phyloP scores from a whole-genome alignment of 805 yeast genomes.

The Metschnikowia baotianmanensis region DNA sequence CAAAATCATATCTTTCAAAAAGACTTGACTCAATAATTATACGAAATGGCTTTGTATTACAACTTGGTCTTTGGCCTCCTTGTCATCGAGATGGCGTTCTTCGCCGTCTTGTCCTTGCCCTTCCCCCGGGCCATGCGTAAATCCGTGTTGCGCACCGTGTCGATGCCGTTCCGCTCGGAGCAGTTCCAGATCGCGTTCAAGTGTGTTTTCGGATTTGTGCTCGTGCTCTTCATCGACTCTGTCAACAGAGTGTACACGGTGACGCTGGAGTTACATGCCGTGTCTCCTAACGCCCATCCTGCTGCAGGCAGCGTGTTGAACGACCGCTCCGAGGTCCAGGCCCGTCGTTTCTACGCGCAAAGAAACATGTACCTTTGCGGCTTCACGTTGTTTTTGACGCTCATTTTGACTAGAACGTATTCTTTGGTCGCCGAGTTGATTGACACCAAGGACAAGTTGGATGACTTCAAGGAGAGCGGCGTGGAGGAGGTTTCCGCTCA shows the following conservation, averaged over 20 bases:
- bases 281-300: constrained; percentile 19
- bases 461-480: constrained; percentile 28
- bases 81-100: constrained; percentile 72
- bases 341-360: constrained; percentile 92
- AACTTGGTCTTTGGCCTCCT: constrained; percentile 69
- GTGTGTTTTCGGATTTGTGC: constrained; percentile 79
- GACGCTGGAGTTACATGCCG: constrained; percentile 53
- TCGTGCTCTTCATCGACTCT: constrained; percentile 82
- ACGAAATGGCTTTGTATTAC: constrained; percentile 42
- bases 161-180: constrained; percentile 67
- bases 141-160: constrained; percentile 58
- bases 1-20: background rate
- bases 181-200: constrained; percentile 75
- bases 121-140: constrained; percentile 73
- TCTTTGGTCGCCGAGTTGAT: constrained; percentile 72
- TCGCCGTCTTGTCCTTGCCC: constrained; percentile 80
- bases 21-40: background rate
- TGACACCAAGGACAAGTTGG: constrained; percentile 58
- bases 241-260: constrained; percentile 78
- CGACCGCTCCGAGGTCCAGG: constrained; percentile 81
- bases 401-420: constrained; percentile 83
- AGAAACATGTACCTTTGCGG: constrained; percentile 96
- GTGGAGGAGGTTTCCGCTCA: constrained; percentile 28
- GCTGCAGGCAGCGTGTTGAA: constrained; percentile 28
- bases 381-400: constrained; percentile 84